Evolutionary conservation across 2,329 filamentous ascomycete genomes (phyloP).

Genomic region (Cladophialophora bantiana): DNA sequence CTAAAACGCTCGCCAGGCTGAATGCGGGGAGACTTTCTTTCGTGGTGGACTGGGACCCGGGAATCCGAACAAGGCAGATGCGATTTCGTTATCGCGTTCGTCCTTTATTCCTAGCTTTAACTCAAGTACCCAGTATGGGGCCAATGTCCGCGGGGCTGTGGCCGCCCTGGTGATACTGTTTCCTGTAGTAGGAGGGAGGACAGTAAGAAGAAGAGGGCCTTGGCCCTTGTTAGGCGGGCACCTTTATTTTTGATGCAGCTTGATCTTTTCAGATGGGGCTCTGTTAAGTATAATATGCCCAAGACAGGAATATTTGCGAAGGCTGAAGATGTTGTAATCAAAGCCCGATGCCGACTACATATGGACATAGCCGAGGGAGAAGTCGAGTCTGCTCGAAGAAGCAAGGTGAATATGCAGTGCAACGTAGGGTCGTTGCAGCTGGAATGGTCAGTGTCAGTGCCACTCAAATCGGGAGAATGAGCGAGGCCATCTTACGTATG

Average conservation of each 20-base stretch:
- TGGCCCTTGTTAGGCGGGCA: neutral
- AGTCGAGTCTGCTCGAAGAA: neutral
- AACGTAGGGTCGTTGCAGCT: no score
- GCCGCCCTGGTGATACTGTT: neutral
- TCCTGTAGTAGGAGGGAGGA: neutral
- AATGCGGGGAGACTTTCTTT: neutral
- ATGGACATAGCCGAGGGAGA: neutral
- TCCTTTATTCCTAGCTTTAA: no score
- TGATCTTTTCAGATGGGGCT: neutral
- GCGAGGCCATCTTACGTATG: no score
- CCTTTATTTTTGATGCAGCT: constrained; percentile 5
- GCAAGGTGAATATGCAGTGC: neutral
- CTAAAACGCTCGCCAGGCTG: neutral
- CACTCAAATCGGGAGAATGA: no score
- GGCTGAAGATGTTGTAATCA: neutral
- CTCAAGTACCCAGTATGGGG: neutral
- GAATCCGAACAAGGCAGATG: neutral
- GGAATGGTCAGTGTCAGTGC: no score
- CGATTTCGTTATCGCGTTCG: neutral
- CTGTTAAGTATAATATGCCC: no score
- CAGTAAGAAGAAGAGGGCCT: neutral
- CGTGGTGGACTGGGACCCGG: neutral
- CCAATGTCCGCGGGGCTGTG: neutral
- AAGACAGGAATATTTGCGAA: neutral
- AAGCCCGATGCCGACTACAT: neutral